phyloP scores from a whole-genome alignment of 106 monocot genomes.

The Xerophyta viscosa region DNA sequence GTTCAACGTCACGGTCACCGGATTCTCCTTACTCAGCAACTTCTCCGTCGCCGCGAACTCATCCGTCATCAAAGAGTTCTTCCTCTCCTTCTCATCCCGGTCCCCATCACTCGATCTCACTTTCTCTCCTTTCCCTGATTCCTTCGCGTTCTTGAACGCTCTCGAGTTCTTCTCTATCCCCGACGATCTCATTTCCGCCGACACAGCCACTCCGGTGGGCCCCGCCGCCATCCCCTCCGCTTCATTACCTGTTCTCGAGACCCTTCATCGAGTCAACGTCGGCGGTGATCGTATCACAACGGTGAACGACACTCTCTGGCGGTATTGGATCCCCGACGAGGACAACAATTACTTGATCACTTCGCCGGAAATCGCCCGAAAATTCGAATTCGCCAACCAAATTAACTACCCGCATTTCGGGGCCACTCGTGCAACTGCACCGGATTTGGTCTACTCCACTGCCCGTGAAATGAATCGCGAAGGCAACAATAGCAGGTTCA shows the following conservation, averaged over 20 bases:
- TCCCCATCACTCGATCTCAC: not conserved
- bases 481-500: not conserved
- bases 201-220: not conserved
- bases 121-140: not conserved
- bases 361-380: not conserved
- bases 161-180: constrained; percentile 24
- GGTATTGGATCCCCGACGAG: constrained; percentile 15
- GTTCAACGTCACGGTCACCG: constrained; percentile 6
- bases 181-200: constrained; percentile 3
- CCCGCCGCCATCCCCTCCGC: not conserved
- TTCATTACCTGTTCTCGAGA: constrained; percentile 10
- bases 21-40: not conserved
- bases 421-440: constrained; percentile 17
- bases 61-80: constrained; percentile 5
- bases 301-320: constrained; percentile 19
- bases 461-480: constrained; percentile 2
- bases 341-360: not conserved
- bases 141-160: constrained; percentile 16
- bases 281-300: constrained; percentile 19
- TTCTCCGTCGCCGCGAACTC: not conserved
- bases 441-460: constrained; percentile 22
- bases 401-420: constrained; percentile 5
- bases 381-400: not conserved
- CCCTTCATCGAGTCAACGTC: constrained; percentile 13
- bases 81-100: not conserved